phyloP scores from a whole-genome alignment of 2,329 filamentous ascomycete species.

The Botryotinia narcissicola region DNA sequence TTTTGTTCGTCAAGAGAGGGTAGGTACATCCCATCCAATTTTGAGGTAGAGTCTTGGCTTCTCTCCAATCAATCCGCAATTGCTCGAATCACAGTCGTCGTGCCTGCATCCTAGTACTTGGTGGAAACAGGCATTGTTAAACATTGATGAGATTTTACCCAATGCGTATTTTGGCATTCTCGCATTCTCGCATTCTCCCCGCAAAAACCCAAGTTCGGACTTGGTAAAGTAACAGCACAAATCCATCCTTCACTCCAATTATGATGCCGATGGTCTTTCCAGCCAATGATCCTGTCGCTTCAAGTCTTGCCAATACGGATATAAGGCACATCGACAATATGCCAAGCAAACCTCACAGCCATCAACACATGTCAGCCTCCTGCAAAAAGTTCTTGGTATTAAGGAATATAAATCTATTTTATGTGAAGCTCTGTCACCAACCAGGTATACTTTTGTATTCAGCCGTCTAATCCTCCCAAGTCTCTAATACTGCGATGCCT shows the following conservation, averaged over 20 bases:
- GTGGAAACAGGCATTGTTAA: neutral
- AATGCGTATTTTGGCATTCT: neutral
- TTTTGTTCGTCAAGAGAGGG: neutral
- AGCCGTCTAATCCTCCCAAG: neutral
- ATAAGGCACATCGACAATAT: neutral
- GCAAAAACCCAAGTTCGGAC: neutral
- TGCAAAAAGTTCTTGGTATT: neutral
- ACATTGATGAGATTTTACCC: neutral
- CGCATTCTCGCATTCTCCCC: neutral
- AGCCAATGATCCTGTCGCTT: neutral
- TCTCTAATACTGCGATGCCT: neutral
- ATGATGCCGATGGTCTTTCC: neutral
- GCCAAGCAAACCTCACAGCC: neutral
- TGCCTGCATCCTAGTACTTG: neutral
- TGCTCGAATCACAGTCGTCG: neutral
- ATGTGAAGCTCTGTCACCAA: neutral
- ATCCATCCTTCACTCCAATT: neutral
- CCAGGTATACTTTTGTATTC: neutral
- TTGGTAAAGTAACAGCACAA: neutral
- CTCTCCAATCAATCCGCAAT: neutral
- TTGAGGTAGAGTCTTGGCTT: neutral
- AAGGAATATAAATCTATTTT: neutral
- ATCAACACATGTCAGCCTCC: neutral
- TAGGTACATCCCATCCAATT: neutral
- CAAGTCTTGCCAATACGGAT: conserved; percentile 10